These are phyloP conservation scores for Vitellaria paradoxa DNA, from an alignment of 179 eudicot genomes.

Conservation along the genomic window DNA sequence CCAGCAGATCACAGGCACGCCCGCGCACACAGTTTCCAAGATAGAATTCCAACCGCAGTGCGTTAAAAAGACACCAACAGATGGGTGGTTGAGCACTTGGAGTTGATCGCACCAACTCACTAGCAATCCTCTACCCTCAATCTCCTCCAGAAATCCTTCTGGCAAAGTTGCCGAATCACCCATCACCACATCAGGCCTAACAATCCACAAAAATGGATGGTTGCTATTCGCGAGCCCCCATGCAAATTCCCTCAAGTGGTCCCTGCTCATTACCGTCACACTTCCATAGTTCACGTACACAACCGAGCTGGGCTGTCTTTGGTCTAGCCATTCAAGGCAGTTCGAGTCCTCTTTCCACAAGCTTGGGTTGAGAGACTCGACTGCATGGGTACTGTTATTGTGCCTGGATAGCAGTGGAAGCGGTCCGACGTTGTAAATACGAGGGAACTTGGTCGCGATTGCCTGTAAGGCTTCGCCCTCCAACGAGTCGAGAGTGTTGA, in stretches of 20 bases:
- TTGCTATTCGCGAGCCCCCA: constrained; percentile 23
- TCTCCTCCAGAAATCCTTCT: constrained; percentile 13
- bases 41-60: constrained; percentile 21
- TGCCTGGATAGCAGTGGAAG: constrained; percentile 4
- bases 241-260: constrained; percentile 18
- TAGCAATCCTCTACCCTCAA: constrained; percentile 10
- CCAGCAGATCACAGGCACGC: constrained; percentile 23
- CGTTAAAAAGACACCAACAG: constrained; percentile 10
- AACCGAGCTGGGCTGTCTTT: constrained; percentile 8
- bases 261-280: constrained; percentile 12
- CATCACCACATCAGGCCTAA: constrained; percentile 21
- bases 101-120: constrained; percentile 13
- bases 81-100: constrained; percentile 13
- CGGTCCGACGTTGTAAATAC: constrained; percentile 10
- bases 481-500: constrained; percentile 16
- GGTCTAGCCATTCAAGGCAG: constrained; percentile 20
- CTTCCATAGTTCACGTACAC: constrained; percentile 23
- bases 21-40: constrained; percentile 10
- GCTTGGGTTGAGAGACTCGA: constrained; percentile 10
- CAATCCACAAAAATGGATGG: constrained; percentile 20
- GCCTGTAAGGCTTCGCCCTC: constrained; percentile 17
- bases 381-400: background rate
- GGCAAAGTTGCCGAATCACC: constrained; percentile 11
- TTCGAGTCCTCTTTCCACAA: constrained; percentile 18
- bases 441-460: constrained; percentile 5